Evolutionary conservation across 1,139 yeast genomes (phyloP).

Genomic region (Spencermartinsiella ligniputridi): DNA sequence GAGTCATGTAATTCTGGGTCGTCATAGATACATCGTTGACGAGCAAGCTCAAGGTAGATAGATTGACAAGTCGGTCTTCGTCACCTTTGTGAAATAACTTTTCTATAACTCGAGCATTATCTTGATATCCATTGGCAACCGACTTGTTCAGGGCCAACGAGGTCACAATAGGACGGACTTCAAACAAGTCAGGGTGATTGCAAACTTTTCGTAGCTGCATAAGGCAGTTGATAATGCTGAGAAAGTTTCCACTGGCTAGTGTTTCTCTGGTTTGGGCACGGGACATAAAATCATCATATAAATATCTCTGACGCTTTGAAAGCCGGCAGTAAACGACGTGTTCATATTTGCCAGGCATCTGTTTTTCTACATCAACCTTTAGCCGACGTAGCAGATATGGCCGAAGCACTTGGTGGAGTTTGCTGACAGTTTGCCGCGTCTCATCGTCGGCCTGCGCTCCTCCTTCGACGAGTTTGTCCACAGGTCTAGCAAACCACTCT

Average conservation of each 20-base stretch:
- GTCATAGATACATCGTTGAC: slow-evolving; percentile 42
- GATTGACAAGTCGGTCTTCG: slow-evolving; percentile 37
- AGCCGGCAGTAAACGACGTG: slow-evolving; percentile 89
- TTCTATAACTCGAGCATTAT: slow-evolving; percentile 43
- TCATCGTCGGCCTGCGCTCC: slow-evolving; percentile 61
- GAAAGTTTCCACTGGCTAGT: slow-evolving; percentile 87
- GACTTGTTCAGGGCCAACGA: slow-evolving; percentile 73
- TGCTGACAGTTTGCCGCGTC: slow-evolving; percentile 77
- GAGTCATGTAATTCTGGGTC: slow-evolving; percentile 47
- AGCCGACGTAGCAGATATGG: slow-evolving; percentile 89
- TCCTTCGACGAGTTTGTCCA: slow-evolving; percentile 83
- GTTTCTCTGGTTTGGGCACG: slow-evolving; percentile 94
- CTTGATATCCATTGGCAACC: slow-evolving; percentile 49
- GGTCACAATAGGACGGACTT: slow-evolving; percentile 90
- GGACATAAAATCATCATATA: slow-evolving; percentile 97
- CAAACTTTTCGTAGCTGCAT: slow-evolving; percentile 98
- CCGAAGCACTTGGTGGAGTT: slow-evolving; percentile 87
- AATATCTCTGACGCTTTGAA: slow-evolving; percentile 84
- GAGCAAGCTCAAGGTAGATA: slow-evolving; percentile 58
- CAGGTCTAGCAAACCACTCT: slow-evolving; percentile 97
- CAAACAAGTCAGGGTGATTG: slow-evolving; percentile 95
- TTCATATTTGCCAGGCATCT: slow-evolving; percentile 98
- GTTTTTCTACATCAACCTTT: slow-evolving; percentile 95
- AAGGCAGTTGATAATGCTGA: slow-evolving; percentile 92
- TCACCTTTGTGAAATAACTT: slow-evolving; percentile 36